A percentile compares a stretch with the other conserved stretches of the same genome.
Evolutionary conservation across 139 green algal genomes (phyloP).

Genomic region (Chlamydomonas incerta): DNA sequence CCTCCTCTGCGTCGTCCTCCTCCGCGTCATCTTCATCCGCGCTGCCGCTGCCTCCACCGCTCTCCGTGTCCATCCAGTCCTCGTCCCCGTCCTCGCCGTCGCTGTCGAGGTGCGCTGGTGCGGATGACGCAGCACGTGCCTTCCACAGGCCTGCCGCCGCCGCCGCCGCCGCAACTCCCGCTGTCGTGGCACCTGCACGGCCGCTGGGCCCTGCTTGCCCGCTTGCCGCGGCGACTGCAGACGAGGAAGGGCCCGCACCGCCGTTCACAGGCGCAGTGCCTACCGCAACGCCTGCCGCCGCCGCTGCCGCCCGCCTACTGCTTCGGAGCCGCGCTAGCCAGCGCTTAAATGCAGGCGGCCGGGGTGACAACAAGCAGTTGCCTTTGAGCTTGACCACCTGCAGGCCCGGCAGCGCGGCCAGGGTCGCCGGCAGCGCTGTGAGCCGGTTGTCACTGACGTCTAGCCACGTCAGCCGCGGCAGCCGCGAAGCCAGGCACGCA

Average conservation of each 20-base stretch:
- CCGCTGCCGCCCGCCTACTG: background rate
- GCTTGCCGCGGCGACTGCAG: too few relatives aligned
- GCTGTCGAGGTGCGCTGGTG: background rate
- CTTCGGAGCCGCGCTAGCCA: background rate
- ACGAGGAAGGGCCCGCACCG: background rate
- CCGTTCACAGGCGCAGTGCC: background rate
- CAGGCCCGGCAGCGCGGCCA: background rate
- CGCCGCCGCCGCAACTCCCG: too few relatives aligned
- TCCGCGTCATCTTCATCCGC: too few relatives aligned
- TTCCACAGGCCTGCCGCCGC: too few relatives aligned
- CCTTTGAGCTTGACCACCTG: conserved; percentile 30
- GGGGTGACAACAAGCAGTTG: conserved; percentile 11
- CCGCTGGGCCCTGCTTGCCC: background rate
- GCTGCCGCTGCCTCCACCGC: too few relatives aligned
- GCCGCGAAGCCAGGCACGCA: background rate
- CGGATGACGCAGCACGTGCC: too few relatives aligned
- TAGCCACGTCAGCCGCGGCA: conserved; percentile 34
- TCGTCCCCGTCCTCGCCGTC: background rate
- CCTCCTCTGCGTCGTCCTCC: too few relatives aligned
- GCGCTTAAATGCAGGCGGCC: conserved; percentile 14
- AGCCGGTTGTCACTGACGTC: conserved; percentile 43
- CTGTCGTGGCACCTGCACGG: background rate
- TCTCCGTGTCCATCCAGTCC: too few relatives aligned
- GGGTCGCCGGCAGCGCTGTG: background rate
- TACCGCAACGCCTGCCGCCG: background rate